Evolutionary conservation across 441 rosid species (phyloP).

Genomic region (Hura crepitans): DNA sequence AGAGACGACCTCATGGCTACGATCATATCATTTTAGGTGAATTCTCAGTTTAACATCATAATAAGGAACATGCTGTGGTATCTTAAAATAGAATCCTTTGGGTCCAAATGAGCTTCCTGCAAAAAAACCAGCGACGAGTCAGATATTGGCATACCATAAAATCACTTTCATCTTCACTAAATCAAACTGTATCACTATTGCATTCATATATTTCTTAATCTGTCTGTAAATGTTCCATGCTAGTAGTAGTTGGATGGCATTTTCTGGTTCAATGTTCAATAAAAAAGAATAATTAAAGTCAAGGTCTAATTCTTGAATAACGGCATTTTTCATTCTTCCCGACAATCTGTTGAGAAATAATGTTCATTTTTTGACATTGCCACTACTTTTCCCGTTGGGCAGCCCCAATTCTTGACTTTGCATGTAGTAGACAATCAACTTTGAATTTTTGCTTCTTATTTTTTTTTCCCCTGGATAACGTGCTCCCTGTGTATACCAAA

Average conservation of each 20-base stretch:
- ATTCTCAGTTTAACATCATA: no score
- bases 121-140: no score
- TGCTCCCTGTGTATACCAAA: no score
- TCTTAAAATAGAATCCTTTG: no score
- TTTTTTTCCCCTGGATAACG: not conserved
- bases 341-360: not conserved
- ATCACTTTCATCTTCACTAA: no score
- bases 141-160: no score
- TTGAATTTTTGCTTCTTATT: not conserved
- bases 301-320: not conserved
- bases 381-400: not conserved
- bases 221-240: not conserved
- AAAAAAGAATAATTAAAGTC: not conserved
- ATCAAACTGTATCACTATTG: no score
- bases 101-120: no score
- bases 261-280: not conserved
- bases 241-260: not conserved
- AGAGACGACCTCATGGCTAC: no score
- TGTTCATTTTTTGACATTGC: not conserved
- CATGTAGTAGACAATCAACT: not conserved
- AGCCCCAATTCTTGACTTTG: constrained; percentile 19
- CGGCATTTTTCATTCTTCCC: not conserved
- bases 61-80: no score
- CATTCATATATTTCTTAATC: no score
- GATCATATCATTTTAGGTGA: no score